Evolutionary conservation across 257 asterid genomes (phyloP), one percentile per base, ranked within the genome.

Genomic region (Solanum dulcamara): DNA sequence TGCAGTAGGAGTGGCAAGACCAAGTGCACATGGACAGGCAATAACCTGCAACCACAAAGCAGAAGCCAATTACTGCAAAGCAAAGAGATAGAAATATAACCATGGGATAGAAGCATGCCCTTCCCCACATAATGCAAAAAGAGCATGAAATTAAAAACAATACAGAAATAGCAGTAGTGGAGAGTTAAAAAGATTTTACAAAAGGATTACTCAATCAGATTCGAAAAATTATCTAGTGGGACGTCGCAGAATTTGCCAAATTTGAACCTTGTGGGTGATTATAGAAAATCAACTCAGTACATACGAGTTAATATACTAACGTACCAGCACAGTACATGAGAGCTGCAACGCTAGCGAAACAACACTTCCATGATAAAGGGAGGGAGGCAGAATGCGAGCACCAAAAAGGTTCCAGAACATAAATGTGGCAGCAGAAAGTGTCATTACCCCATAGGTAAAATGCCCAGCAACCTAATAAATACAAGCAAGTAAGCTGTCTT

Each of bases 11-110:
- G 99, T 97, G 84, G 99, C 99, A 86, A 97, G 88, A 88, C 99
- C 99, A 87, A 97, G 98, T 80, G 99, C 99, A 92, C 99, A 97
- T 66, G 99, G 99, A 90, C 99, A 97, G 86, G 99, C 99, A 59
- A 97, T 93, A 88, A 97, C 99, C 99, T 97, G 91, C 89, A 89
- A 26, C 86, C 88, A 85, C 85, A 74, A 87, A 89, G 35, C 83
- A 87, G 66, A 85, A 57, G 53, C 51, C 50, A 81, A 79, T 85
- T 68, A 88, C 77, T 30, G 80, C 53, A 17, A 62, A 50, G 87
- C 40, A 35, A 20, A 68, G 24, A 79, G 66, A 55, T 6, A 83
- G 24, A 33, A 72, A 37, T 35, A 80, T 15, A 46, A 79, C 17
- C 44, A 79, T 79, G 64, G 64, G 26, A 18, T 50, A 75, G 38